Evolutionary conservation across 495 filamentous ascomycete species (phyloP).

Genomic region (Rostrohypoxylon terebratum): DNA sequence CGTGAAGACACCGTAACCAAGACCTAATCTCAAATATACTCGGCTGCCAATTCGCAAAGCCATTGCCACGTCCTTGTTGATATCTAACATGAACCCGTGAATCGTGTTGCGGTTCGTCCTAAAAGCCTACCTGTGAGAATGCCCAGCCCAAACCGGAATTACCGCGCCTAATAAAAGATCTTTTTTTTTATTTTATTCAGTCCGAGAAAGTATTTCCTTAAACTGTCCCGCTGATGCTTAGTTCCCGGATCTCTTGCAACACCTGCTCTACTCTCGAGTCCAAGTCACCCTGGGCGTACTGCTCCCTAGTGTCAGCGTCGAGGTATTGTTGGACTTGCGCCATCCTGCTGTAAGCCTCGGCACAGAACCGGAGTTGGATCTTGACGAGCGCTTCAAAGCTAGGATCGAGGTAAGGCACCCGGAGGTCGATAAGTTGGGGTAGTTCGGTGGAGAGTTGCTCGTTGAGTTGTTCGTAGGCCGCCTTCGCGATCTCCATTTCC

Average conservation of each 20-base stretch:
- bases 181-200: constrained; percentile 33
- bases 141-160: constrained; percentile 27
- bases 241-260: constrained; percentile 93
- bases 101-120: constrained; percentile 17
- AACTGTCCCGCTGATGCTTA: constrained; percentile 83
- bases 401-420: constrained; percentile 96
- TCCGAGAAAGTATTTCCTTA: constrained; percentile 43
- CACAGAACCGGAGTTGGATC: constrained; percentile 97
- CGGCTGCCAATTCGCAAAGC: constrained; percentile 25
- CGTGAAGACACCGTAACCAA: not conserved
- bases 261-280: constrained; percentile 96
- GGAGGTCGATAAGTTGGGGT: constrained; percentile 96
- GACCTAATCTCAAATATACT: constrained; percentile 26
- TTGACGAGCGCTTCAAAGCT: constrained; percentile 98
- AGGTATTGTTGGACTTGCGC: constrained; percentile 99
- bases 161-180: constrained; percentile 22
- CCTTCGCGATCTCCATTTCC: constrained; percentile 91
- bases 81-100: constrained; percentile 37
- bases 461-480: constrained; percentile 94
- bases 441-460: constrained; percentile 93
- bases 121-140: constrained; percentile 28
- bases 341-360: constrained; percentile 96
- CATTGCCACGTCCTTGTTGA: constrained; percentile 18
- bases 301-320: constrained; percentile 94
- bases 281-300: constrained; percentile 93